Evolutionary conservation across 257 asterid genomes (phyloP), one percentile per base, ranked within the genome.

Genomic region (Ophiorrhiza pumila): DNA sequence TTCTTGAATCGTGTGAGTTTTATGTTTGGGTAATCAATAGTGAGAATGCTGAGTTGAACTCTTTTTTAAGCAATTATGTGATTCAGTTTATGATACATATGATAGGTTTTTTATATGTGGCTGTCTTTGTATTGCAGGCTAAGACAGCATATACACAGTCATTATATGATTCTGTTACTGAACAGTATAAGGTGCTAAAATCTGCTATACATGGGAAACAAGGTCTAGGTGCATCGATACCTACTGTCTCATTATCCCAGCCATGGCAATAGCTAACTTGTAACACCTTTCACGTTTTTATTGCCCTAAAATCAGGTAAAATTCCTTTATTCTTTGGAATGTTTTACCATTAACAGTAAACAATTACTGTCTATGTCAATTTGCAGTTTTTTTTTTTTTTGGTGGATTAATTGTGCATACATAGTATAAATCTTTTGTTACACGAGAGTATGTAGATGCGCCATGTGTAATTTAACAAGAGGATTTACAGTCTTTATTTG

Each of bases 161-260:
- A 7, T 69, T 91, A 42, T 90, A 85, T 81, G 85, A 86, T 42
- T 89, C 95, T 49, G 83, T 87, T 75, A 75, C 65, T 65, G 77
- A 87, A 85, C 99, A 94, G 74, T 94, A 91, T 81, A 69, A 80
- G 32, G 88, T 88, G 67, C 88, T 94, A 32, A 80, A 85, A 71
- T 83, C 90, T 69, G 99, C 97, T 47, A 79, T 94, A 82, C 86
- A 88, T 82, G 93, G 87, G 70, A 91, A 87, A 80, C 88, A 80
- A 86, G 96, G 96, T 42, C 84, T 76, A 34, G 73, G 85, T 63
- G 96, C 97, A 8, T 91, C 99, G 65, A 94, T 81, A 37, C 79
- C 89, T 69, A 63, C 75, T 11, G 81, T 90, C 70, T 75, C 83
- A 8, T 85, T 94, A 37, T 85, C 99, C 32, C 97, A 94, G 75